Conservation (phyloP, 352 stramenopile species). For the Phytophthora podocarpi region DNA sequence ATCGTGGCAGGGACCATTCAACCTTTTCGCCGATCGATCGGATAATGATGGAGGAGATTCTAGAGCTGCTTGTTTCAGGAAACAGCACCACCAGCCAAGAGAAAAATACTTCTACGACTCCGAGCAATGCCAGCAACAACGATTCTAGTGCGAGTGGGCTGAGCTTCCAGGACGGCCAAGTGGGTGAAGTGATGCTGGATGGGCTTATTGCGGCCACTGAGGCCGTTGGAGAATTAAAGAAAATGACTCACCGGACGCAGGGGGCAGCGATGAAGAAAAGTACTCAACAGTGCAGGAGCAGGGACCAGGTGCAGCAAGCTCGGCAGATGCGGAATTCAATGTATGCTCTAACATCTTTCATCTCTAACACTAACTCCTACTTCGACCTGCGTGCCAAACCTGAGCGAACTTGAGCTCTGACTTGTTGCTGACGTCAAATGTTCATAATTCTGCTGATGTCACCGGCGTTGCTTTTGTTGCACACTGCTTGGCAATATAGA, state of each 20-base stretch:
- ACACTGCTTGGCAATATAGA: not conserved
- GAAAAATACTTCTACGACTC: constrained; percentile 2
- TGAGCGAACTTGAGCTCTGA: no score
- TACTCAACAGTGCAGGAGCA: constrained; percentile 2
- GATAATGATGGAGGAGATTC: constrained; percentile 33
- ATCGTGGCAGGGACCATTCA: constrained; percentile 4
- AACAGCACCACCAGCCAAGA: not conserved
- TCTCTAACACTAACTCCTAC: no score
- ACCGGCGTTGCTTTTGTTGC: not conserved
- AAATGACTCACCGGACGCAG: not conserved
- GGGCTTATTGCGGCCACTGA: not conserved
- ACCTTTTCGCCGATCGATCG: constrained; percentile 19
- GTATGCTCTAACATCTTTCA: constrained; percentile 6
- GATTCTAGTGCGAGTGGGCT: not conserved
- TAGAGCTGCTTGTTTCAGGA: constrained; percentile 22
- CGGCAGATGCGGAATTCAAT: constrained; percentile 14
- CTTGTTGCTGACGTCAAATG: not conserved
- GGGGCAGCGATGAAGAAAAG: constrained; percentile 6
- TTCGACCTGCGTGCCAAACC: not conserved
- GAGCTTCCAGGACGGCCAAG: no score
- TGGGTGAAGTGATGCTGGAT: no score
- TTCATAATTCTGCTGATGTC: constrained; percentile 11
- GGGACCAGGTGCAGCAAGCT: constrained; percentile 1
- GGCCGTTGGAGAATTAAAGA: not conserved
- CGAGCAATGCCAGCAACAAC: not conserved